Evolutionary conservation across 768 basidiomycete genomes (phyloP).

Genomic region (Phlebiopsis flavidoalba): DNA sequence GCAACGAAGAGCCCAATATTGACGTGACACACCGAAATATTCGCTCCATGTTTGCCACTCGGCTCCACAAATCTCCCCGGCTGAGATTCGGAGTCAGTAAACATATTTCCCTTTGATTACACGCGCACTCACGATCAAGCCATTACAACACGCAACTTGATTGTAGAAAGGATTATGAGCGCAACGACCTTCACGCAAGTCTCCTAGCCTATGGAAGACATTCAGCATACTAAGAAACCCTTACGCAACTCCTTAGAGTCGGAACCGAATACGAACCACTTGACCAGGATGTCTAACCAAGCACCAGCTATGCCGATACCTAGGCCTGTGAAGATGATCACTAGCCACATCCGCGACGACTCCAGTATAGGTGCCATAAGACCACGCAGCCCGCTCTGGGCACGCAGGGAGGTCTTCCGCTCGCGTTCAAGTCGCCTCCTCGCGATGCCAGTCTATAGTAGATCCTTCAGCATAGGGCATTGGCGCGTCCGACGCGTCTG

Average conservation of each 20-base stretch:
- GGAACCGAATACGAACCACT: conserved; percentile 42
- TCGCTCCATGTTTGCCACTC: conserved; percentile 71
- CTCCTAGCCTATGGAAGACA: conserved; percentile 47
- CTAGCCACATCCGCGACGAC: conserved; percentile 57
- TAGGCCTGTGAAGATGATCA: conserved; percentile 60
- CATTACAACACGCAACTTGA: conserved; percentile 65
- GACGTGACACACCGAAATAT: conserved; percentile 48
- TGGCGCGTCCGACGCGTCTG: conserved; percentile 4
- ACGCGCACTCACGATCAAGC: conserved; percentile 39
- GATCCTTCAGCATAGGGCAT: conserved; percentile 48
- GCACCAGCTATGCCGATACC: conserved; percentile 67
- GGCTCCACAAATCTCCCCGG: conserved; percentile 60
- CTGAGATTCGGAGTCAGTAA: conserved; percentile 28
- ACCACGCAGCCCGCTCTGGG: conserved; percentile 52
- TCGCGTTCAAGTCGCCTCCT: conserved; percentile 60
- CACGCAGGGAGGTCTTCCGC: conserved; percentile 41
- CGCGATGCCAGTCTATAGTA: conserved; percentile 66
- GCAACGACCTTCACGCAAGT: conserved; percentile 66
- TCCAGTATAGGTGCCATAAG: conserved; percentile 51
- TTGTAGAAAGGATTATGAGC: conserved; percentile 68
- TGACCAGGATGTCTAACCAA: conserved; percentile 69
- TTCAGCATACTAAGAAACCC: background rate
- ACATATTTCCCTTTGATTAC: background rate
- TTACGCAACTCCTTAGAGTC: background rate
- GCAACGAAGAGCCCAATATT: conserved; percentile 54